Conservation (phyloP, 176 grass and related monocot genomes). For the Oropetium thomaeum region DNA sequence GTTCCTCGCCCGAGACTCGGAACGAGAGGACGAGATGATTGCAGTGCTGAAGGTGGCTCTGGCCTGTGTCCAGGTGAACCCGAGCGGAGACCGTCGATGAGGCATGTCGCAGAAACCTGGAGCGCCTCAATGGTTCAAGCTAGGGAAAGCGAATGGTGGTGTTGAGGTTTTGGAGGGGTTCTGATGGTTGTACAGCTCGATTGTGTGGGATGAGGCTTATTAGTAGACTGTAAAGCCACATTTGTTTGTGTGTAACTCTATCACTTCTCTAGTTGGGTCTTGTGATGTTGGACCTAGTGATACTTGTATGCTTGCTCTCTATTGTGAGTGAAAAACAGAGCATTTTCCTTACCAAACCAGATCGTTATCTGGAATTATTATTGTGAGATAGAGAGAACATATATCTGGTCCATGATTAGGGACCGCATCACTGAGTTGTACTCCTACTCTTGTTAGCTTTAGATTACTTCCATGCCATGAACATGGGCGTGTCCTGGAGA, state of each 20-base stretch:
- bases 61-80: slow-evolving; percentile 63
- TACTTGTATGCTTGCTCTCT: not conserved
- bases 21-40: slow-evolving; percentile 73
- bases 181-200: slow-evolving; percentile 20
- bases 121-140: slow-evolving; percentile 34
- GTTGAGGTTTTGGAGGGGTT: not conserved
- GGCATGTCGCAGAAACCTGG: slow-evolving; percentile 61
- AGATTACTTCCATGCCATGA: no score
- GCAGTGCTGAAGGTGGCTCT: slow-evolving; percentile 75
- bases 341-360: not conserved
- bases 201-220: no score
- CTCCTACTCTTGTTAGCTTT: no score
- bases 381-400: no score
- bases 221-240: not conserved
- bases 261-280: not conserved
- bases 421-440: no score
- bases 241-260: slow-evolving; percentile 13
- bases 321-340: not conserved
- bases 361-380: no score
- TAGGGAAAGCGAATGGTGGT: no score
- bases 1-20: slow-evolving; percentile 50
- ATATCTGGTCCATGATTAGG: no score
- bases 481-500: no score
- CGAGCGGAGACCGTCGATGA: slow-evolving; percentile 65
- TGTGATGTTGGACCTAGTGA: not conserved